Base-by-base conservation (phyloP, 805 yeast genomes). In the Yarrowia bubula region DNA sequence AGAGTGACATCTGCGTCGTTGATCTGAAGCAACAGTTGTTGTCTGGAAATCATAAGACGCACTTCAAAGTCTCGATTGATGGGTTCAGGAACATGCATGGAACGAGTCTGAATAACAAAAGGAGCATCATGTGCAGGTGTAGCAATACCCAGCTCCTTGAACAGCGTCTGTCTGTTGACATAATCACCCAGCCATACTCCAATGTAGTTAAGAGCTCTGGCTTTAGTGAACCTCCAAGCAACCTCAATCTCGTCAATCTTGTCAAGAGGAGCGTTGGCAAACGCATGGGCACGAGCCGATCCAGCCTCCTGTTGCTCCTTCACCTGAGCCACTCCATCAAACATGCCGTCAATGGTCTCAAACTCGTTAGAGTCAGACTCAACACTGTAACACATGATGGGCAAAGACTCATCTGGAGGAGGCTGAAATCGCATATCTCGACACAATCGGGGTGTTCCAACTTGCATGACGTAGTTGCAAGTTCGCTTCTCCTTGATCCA, bases 361-460 rank as follows among this genome's bases (percentile, higher is more conserved):
- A 39, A 55, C 15, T 55, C 61, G 8, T 18, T 8, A 5, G 47
- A 46, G 0, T 55, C 61, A 8, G 46, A 39, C 28, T 39, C 47
- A 11, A 58, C 18, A 8, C 35, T 31, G 22, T 47, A 61, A 15
- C 65, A 61, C 57, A 55, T 53, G 70, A 37, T 66, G 70, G 73
- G 43, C 72, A 65, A 17, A 5, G 65, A 48, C 32, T 47, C 37
- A 17, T 10, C 75, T 68, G 55, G 75, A 70, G 64, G 75, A 66
- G 67, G 75, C 46, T 77, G 64, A 55, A 78, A 76, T 15, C 70
- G 68, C 46, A 73, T 74, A 4, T 76, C 79, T 33, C 64, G 66
- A 66, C 91, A 87, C 28, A 87, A 74, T 8, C 74, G 71, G 0
- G 86, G 86, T 0, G 86, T 78, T 53, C 78, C 79, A 3, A 87